These are phyloP conservation scores for Raddia distichophylla DNA, from an alignment of 176 grass and related monocot species.

Conservation along the genomic window DNA sequence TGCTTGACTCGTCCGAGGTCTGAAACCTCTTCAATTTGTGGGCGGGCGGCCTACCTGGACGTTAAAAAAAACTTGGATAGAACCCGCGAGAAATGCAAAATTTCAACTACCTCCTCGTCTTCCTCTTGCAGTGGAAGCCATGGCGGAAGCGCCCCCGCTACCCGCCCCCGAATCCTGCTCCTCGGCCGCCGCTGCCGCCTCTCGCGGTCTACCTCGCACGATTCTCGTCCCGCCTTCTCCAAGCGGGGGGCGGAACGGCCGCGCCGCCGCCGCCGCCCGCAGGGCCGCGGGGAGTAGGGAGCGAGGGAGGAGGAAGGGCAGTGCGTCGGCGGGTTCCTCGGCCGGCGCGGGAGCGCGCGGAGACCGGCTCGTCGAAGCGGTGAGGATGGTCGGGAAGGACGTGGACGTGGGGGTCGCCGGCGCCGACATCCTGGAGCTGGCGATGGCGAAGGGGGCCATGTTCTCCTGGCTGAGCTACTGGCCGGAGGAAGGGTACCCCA, in stretches of 20 bases:
- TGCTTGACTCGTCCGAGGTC: too few relatives aligned
- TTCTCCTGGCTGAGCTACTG: slow-evolving; percentile 54
- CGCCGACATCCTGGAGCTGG: slow-evolving; percentile 55
- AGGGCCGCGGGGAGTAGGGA: neutral
- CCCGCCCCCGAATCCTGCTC: neutral
- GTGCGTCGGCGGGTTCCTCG: neutral
- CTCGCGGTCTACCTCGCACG: slow-evolving; percentile 20
- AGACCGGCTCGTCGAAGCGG: slow-evolving; percentile 18
- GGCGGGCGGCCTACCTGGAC: neutral
- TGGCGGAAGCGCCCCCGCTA: slow-evolving; percentile 7
- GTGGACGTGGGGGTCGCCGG: slow-evolving; percentile 6
- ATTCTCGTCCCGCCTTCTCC: neutral
- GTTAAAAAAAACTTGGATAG: neutral
- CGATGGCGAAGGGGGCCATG: slow-evolving; percentile 52
- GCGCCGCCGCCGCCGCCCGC: neutral
- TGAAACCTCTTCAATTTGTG: too few relatives aligned
- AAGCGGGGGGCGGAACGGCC: neutral
- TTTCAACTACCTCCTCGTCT: neutral
- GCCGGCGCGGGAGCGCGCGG: neutral
- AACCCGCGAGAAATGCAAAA: neutral
- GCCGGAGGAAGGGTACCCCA: slow-evolving; percentile 44
- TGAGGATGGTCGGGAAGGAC: slow-evolving; percentile 17
- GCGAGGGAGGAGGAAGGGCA: neutral
- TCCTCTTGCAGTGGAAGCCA: slow-evolving; percentile 26
- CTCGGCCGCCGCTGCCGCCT: neutral